phyloP scores from a whole-genome alignment of 169 alveolate genomes.

The Plasmodium billcollinsi region DNA sequence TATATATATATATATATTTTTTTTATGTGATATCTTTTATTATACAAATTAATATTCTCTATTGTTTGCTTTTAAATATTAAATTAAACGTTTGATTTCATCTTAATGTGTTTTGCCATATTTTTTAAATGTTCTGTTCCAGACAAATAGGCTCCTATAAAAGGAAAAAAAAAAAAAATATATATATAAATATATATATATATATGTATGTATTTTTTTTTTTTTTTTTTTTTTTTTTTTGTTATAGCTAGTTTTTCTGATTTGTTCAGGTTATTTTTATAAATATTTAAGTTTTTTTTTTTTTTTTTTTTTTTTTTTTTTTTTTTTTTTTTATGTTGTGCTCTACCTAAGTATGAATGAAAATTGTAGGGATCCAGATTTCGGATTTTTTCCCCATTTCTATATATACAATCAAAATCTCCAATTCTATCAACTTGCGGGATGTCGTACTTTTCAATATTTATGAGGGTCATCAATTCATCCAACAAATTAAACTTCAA shows the following conservation, averaged over 20 bases:
- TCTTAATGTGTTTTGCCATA: slow-evolving; percentile 48
- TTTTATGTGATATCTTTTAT: background rate
- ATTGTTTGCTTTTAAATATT: no score
- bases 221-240: no score
- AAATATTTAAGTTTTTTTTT: no score
- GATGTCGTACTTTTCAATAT: slow-evolving; percentile 89
- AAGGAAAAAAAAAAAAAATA: background rate
- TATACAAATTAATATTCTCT: no score
- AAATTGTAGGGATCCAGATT: slow-evolving; percentile 14
- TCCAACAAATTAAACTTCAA: slow-evolving; percentile 92
- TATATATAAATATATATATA: background rate
- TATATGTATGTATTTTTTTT: background rate
- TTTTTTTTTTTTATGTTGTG: background rate
- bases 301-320: no score
- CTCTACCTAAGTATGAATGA: slow-evolving; percentile 30
- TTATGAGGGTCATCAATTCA: slow-evolving; percentile 92
- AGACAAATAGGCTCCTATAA: slow-evolving; percentile 55
- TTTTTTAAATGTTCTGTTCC: slow-evolving; percentile 57
- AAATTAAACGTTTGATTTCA: background rate
- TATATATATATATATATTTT: background rate
- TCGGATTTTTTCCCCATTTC: slow-evolving; percentile 21
- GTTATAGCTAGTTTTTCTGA: no score
- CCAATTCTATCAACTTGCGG: slow-evolving; percentile 42
- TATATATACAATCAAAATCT: slow-evolving; percentile 66
- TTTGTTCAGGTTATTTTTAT: no score